These are phyloP conservation scores for Chalara sp. DNA, from an alignment of 2,329 filamentous ascomycete species.

Conservation along the genomic window DNA sequence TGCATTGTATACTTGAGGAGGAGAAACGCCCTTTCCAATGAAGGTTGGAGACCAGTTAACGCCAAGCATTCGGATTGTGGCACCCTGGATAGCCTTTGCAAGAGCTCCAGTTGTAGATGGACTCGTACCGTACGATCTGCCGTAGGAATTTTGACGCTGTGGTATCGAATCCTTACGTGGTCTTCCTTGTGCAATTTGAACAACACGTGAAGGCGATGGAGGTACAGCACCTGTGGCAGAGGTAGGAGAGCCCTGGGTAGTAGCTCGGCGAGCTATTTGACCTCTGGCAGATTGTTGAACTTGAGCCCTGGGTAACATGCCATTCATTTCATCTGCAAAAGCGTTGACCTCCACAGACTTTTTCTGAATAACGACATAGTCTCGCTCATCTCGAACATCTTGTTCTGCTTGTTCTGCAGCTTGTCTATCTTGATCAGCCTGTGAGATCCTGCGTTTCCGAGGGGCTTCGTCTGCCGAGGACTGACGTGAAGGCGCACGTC, in stretches of 20 bases:
- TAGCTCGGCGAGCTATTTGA: constrained; percentile 67
- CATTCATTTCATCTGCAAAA: constrained; percentile 88
- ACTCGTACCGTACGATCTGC: constrained; percentile 48
- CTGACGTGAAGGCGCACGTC: constrained; percentile 11
- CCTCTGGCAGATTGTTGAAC: constrained; percentile 43
- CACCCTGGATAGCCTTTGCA: constrained; percentile 90
- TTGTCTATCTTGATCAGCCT: constrained; percentile 8
- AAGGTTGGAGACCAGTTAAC: constrained; percentile 61
- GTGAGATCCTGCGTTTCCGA: constrained; percentile 11
- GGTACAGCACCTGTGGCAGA: constrained; percentile 65
- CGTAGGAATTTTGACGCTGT: constrained; percentile 73
- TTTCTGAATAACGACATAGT: constrained; percentile 95
- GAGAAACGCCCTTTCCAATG: constrained; percentile 57
- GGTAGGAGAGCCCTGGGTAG: constrained; percentile 66
- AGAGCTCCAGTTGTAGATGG: constrained; percentile 84
- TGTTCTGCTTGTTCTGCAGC: constrained; percentile 52
- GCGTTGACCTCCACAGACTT: constrained; percentile 94
- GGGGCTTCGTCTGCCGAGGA: constrained; percentile 19
- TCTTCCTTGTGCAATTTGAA: constrained; percentile 66
- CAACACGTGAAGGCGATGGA: constrained; percentile 60
- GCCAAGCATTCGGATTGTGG: constrained; percentile 69
- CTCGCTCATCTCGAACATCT: constrained; percentile 80
- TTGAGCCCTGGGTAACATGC: constrained; percentile 35
- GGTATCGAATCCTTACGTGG: constrained; percentile 53
- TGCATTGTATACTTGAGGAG: constrained; percentile 68